Evolutionary conservation across 768 basidiomycete genomes (phyloP).

Genomic region (Leccinum olivaceopallidum): DNA sequence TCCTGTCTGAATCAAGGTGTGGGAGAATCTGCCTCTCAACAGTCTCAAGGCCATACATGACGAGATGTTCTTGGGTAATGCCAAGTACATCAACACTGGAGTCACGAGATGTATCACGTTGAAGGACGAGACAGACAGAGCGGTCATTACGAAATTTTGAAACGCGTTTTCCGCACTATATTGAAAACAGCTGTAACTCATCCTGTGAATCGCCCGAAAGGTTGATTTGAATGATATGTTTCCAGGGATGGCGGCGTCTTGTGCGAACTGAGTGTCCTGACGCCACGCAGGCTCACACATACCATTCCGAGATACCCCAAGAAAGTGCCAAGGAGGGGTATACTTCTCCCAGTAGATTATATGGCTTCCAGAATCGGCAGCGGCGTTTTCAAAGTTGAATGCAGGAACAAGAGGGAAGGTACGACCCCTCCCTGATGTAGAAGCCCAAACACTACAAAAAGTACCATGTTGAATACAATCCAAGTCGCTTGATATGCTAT

Average conservation of each 20-base stretch:
- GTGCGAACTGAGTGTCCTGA: not conserved
- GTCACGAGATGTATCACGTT: conserved; percentile 30
- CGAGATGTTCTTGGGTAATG: conserved; percentile 16
- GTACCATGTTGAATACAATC: conserved; percentile 30
- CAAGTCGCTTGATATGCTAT: conserved; percentile 25
- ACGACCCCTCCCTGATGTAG: conserved; percentile 42
- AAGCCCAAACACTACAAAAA: conserved; percentile 37
- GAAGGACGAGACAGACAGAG: conserved; percentile 14
- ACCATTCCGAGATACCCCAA: conserved; percentile 29
- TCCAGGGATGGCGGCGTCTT: conserved; percentile 27
- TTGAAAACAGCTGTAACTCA: conserved; percentile 3
- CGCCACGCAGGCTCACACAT: not conserved
- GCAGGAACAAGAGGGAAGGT: conserved; percentile 38
- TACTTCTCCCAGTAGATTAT: conserved; percentile 43
- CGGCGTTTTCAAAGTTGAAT: conserved; percentile 21
- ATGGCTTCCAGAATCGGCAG: conserved; percentile 7
- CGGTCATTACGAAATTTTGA: conserved; percentile 1
- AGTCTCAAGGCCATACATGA: conserved; percentile 29
- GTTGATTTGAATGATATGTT: conserved; percentile 25
- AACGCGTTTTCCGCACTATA: too few species aligned
- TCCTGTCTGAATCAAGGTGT: conserved; percentile 30
- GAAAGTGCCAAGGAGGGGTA: conserved; percentile 39
- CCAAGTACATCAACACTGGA: conserved; percentile 29
- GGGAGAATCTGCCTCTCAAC: conserved; percentile 34
- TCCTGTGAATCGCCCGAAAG: conserved; percentile 29